These are phyloP conservation scores for Lippia alba DNA, from an alignment of 305 asterid species.

Conservation along the genomic window DNA sequence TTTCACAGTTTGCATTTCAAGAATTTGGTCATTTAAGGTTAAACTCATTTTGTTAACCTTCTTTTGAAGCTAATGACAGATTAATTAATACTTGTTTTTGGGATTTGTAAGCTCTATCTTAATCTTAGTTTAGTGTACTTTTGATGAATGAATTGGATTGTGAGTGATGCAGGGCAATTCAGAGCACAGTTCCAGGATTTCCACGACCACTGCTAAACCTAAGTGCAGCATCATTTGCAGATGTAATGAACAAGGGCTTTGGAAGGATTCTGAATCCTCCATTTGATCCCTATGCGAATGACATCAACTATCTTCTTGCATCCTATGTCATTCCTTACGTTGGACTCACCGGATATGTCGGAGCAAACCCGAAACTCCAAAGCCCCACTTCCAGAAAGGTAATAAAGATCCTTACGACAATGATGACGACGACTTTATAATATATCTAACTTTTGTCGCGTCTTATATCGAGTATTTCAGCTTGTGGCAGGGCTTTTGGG, in stretches of 20 bases:
- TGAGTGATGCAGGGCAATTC: conserved; percentile 61
- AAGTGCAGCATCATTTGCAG: conserved; percentile 54
- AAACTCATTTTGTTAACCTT: too few species aligned
- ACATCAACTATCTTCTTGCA: conserved; percentile 74
- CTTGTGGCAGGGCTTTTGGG: conserved; percentile 69
- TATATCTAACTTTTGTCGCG: background rate
- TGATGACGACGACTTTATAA: too few species aligned
- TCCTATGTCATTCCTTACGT: conserved; percentile 80
- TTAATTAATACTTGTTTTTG: too few species aligned
- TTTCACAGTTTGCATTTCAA: conserved; percentile 71
- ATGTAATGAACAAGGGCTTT: conserved; percentile 48
- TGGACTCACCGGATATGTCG: conserved; percentile 93
- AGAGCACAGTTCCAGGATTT: conserved; percentile 60
- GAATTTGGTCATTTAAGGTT: conserved; percentile 88
- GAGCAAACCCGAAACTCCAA: conserved; percentile 69
- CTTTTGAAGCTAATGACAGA: too few species aligned
- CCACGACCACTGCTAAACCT: conserved; percentile 72
- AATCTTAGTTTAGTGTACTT: too few species aligned
- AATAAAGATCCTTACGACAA: background rate
- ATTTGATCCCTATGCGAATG: conserved; percentile 78
- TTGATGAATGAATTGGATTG: too few species aligned
- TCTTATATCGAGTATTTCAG: conserved; percentile 33
- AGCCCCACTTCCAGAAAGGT: conserved; percentile 60
- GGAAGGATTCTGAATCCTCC: conserved; percentile 56
- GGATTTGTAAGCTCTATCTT: too few species aligned